A percentile compares a stretch with the other conserved stretches of the same genome.
phyloP scores from a whole-genome alignment of 2,329 filamentous ascomycete species.

The Aspergillus brunneoviolaceus region DNA sequence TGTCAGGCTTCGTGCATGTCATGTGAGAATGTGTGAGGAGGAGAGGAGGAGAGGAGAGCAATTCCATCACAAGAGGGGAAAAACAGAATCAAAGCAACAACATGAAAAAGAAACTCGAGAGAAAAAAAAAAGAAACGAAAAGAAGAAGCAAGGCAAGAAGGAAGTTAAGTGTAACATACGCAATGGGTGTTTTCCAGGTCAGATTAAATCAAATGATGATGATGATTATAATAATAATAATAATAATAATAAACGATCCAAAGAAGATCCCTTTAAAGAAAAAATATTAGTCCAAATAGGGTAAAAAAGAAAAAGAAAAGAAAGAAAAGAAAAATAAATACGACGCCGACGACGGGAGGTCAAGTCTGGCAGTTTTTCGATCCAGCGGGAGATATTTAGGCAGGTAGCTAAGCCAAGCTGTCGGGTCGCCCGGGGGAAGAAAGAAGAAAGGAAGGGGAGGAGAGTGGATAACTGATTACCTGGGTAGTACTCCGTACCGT shows the following conservation, averaged over 20 bases:
- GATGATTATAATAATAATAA: neutral
- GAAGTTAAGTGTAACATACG: neutral
- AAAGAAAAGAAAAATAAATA: slow-evolving; percentile 18
- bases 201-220: slow-evolving; percentile 12
- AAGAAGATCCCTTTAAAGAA: no score
- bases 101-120: neutral
- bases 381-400: slow-evolving; percentile 16
- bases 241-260: no score
- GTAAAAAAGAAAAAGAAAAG: slow-evolving; percentile 11
- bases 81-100: no score
- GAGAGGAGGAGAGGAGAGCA: slow-evolving; percentile 2
- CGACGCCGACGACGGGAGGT: slow-evolving; percentile 12
- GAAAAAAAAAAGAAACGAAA: slow-evolving; percentile 8
- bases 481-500: no score
- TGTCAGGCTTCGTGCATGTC: neutral
- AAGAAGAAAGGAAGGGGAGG: neutral
- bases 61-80: no score
- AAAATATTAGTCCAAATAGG: no score
- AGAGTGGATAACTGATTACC: no score
- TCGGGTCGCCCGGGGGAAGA: slow-evolving; percentile 20
- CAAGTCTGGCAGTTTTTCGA: slow-evolving; percentile 13
- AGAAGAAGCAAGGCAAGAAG: slow-evolving; percentile 7
- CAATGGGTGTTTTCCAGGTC: slow-evolving; percentile 11
- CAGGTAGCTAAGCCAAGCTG: slow-evolving; percentile 22
- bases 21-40: neutral